phyloP scores from a whole-genome alignment of 2,329 filamentous ascomycete genomes.

The Pseudopithomyces chartarum region DNA sequence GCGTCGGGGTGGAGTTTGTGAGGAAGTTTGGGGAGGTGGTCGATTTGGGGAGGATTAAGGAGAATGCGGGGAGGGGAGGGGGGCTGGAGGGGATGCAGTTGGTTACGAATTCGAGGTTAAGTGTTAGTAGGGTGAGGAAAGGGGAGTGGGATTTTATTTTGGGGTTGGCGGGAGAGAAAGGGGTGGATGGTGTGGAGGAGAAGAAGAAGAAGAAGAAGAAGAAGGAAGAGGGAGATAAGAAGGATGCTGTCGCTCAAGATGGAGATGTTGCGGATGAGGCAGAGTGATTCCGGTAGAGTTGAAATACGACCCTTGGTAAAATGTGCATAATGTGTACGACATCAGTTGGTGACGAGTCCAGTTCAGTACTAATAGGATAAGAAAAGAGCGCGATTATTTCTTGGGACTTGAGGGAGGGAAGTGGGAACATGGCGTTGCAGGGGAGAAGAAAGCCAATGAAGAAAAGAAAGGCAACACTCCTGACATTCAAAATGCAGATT shows the following conservation, averaged over 20 bases:
- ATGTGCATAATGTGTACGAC: too few species aligned
- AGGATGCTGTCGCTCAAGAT: neutral
- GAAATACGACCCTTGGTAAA: too few species aligned
- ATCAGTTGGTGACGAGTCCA: too few species aligned
- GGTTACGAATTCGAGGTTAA: conserved; percentile 79
- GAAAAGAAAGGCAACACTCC: too few species aligned
- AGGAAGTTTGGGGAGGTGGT: conserved; percentile 78
- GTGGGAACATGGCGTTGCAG: too few species aligned
- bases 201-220: neutral
- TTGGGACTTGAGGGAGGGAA: too few species aligned
- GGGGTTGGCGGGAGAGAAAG: conserved; percentile 48
- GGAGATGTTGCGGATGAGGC: neutral
- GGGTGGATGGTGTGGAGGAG: neutral
- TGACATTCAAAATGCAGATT: too few species aligned
- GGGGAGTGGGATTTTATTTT: conserved; percentile 70
- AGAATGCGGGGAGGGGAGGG: conserved; percentile 59
- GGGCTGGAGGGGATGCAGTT: conserved; percentile 78
- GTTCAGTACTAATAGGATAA: too few species aligned
- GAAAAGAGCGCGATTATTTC: too few species aligned
- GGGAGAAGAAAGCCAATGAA: too few species aligned
- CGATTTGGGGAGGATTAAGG: conserved; percentile 72
- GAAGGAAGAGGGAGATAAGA: neutral
- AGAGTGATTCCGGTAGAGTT: neutral
- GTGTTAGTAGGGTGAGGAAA: conserved; percentile 71
- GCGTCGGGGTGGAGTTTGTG: conserved; percentile 86